phyloP scores from a whole-genome alignment of 352 stramenopile genomes.

The Phytophthora citrophthora region DNA sequence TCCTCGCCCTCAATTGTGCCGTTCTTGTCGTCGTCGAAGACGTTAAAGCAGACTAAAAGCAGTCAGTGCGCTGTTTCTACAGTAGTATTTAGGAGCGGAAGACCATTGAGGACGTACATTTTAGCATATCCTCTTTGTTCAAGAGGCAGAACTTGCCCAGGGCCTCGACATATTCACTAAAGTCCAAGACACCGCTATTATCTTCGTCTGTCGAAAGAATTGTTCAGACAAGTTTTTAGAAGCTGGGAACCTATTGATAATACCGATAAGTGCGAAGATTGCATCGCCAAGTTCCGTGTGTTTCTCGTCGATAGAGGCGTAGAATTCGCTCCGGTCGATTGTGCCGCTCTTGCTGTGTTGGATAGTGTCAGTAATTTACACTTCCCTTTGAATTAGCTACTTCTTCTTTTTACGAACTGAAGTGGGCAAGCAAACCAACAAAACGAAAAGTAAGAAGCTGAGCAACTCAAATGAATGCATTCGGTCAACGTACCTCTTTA shows the following conservation, averaged over 20 bases:
- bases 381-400: background rate
- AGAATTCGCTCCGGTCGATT: conserved; percentile 76
- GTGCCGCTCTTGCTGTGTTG: conserved; percentile 62
- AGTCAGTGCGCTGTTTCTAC: background rate
- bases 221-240: too few species aligned
- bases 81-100: background rate
- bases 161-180: conserved; percentile 79
- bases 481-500: conserved; percentile 48
- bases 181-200: conserved; percentile 73
- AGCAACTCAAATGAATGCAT: too few species aligned
- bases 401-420: background rate
- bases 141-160: conserved; percentile 80
- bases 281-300: conserved; percentile 74
- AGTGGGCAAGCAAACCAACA: background rate
- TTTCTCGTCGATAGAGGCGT: conserved; percentile 72
- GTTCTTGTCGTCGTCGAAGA: conserved; percentile 77
- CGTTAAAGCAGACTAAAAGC: conserved; percentile 75
- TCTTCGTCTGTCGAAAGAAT: conserved; percentile 52
- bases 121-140: conserved; percentile 78
- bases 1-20: conserved; percentile 76
- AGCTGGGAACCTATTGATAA: background rate
- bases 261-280: conserved; percentile 75
- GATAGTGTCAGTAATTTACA: conserved; percentile 1
- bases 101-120: conserved; percentile 41
- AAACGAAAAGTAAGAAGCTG: background rate